Conservation (phyloP, 2,329 filamentous ascomycete species). For the Diaporthe sp. region DNA sequence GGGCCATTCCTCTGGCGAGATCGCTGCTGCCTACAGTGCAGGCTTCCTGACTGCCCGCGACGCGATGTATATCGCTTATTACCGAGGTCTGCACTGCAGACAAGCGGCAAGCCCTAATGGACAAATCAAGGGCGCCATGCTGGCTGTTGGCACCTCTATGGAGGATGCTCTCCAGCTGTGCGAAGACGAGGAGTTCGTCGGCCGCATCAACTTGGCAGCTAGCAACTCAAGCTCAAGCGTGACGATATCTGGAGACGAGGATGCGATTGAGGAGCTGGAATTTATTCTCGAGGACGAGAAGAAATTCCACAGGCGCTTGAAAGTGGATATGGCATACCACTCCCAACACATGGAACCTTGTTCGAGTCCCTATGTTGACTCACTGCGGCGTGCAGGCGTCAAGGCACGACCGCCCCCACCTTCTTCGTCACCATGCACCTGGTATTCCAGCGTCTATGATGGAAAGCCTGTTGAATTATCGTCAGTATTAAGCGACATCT, state of each 20-base stretch:
- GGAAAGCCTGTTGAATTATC: constrained; percentile 40
- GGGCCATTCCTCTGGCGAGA: constrained; percentile 47
- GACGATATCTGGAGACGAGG: constrained; percentile 48
- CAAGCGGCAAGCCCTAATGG: background rate
- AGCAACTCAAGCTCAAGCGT: constrained; percentile 48
- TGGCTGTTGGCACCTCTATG: constrained; percentile 7
- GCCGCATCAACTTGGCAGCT: constrained; percentile 45
- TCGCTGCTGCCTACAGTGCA: constrained; percentile 35
- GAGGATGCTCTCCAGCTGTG: constrained; percentile 41
- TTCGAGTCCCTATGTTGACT: constrained; percentile 35
- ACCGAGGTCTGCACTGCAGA: constrained; percentile 36
- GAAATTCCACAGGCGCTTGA: constrained; percentile 49
- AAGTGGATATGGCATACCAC: constrained; percentile 57
- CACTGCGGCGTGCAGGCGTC: constrained; percentile 4
- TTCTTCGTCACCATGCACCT: constrained; percentile 30
- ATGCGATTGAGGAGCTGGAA: constrained; percentile 47
- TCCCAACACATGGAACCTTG: constrained; percentile 52
- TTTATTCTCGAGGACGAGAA: constrained; percentile 44
- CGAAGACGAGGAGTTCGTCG: constrained; percentile 42
- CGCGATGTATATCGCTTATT: constrained; percentile 46
- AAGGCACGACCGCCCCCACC: background rate
- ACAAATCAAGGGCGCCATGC: constrained; percentile 8
- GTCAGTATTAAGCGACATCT: constrained; percentile 18
- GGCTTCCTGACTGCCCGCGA: constrained; percentile 37
- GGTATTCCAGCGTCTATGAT: constrained; percentile 45